Conservation (phyloP, 2,329 filamentous ascomycete genomes). For the Lasiodiplodia hormozganensis region DNA sequence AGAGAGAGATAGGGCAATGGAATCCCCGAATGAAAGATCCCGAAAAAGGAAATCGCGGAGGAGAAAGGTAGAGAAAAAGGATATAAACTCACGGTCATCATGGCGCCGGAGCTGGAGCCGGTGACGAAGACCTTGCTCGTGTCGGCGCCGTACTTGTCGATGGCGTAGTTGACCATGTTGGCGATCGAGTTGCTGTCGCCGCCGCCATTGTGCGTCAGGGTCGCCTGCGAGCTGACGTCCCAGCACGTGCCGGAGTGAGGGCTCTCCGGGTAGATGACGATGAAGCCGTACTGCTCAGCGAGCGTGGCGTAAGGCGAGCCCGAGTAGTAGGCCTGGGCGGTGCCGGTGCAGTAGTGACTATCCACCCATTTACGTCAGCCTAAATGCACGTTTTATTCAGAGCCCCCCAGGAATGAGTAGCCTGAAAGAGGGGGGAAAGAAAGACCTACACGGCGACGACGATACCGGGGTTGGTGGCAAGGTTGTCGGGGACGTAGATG, state of each 20-base stretch:
- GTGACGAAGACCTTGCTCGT: slow-evolving; percentile 61
- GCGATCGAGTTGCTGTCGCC: slow-evolving; percentile 64
- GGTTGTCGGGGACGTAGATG: slow-evolving; percentile 57
- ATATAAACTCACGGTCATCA: slow-evolving; percentile 58
- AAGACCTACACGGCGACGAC: slow-evolving; percentile 53
- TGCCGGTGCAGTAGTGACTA: slow-evolving; percentile 65
- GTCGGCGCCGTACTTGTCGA: slow-evolving; percentile 61
- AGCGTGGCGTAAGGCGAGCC: slow-evolving; percentile 61
- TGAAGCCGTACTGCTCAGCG: slow-evolving; percentile 63
- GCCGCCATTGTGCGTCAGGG: slow-evolving; percentile 63
- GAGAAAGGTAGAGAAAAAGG: too few relatives aligned
- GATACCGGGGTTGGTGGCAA: slow-evolving; percentile 56
- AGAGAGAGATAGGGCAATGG: too few relatives aligned
- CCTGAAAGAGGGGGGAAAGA: background rate
- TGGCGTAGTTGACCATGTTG: slow-evolving; percentile 65
- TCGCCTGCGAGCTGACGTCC: slow-evolving; percentile 63
- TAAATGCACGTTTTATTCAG: too few relatives aligned
- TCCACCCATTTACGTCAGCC: background rate
- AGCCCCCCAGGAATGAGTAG: background rate
- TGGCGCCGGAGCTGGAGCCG: slow-evolving; percentile 61
- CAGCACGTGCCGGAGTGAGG: slow-evolving; percentile 63
- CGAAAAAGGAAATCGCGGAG: too few relatives aligned
- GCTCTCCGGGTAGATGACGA: slow-evolving; percentile 65
- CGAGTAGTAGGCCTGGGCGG: slow-evolving; percentile 57
- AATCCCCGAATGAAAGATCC: too few relatives aligned